phyloP scores from a whole-genome alignment of 2,329 filamentous ascomycete species.

The Ophiosphaerella narmari region DNA sequence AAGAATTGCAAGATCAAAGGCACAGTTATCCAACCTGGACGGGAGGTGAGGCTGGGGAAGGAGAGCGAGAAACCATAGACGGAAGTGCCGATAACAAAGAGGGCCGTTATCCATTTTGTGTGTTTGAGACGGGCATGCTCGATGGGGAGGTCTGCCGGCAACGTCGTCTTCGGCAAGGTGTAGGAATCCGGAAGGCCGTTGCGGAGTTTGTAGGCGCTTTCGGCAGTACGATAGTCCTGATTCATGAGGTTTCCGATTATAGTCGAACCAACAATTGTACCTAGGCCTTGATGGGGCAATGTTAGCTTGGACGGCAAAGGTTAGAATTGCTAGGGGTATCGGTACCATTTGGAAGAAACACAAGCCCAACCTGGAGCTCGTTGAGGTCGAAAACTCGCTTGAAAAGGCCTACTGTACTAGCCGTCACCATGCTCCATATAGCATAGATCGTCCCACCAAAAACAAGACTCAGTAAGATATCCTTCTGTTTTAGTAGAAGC shows the following conservation, averaged over 20 bases:
- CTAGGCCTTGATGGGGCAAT: conserved; percentile 26
- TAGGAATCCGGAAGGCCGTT: background rate
- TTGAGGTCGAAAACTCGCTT: conserved; percentile 47
- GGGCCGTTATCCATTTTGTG: background rate
- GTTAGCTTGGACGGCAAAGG: background rate
- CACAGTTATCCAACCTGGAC: conserved; percentile 14
- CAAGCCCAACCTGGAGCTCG: conserved; percentile 47
- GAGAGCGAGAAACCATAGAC: conserved; percentile 30
- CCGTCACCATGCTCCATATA: conserved; percentile 56
- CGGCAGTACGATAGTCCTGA: conserved; percentile 33
- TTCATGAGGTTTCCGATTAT: conserved; percentile 52
- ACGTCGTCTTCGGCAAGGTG: background rate
- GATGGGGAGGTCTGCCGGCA: background rate
- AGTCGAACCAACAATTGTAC: conserved; percentile 50
- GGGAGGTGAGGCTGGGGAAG: conserved; percentile 29
- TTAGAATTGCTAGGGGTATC: background rate
- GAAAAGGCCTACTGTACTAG: conserved; percentile 50
- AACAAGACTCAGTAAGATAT: conserved; percentile 51
- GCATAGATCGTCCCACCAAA: conserved; percentile 54
- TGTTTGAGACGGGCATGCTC: background rate
- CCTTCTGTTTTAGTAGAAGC: conserved; percentile 36
- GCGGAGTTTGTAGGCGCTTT: background rate
- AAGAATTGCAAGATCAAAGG: conserved; percentile 30
- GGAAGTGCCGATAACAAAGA: background rate
- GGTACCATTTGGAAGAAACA: conserved; percentile 48